These are phyloP conservation scores for Protomyces pachydermus DNA, from an alignment of 1,139 yeast genomes.

Conservation along the genomic window DNA sequence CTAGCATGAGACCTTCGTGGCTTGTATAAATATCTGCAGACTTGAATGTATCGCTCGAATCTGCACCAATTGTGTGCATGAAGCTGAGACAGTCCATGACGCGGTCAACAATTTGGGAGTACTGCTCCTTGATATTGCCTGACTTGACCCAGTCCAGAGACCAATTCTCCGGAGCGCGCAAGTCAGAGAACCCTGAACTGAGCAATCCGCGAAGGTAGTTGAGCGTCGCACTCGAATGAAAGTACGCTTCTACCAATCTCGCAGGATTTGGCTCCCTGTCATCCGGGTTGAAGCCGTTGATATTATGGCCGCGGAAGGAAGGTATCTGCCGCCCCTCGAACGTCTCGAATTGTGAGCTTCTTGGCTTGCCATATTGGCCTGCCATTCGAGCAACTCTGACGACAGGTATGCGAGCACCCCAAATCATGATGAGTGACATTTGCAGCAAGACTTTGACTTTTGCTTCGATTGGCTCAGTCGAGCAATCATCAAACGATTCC, in stretches of 20 bases:
- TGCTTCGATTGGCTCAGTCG: constrained; percentile 39
- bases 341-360: constrained; percentile 41
- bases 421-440: constrained; percentile 45
- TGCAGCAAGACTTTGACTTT: constrained; percentile 45
- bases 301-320: constrained; percentile 45
- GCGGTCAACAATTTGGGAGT: constrained; percentile 41
- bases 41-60: constrained; percentile 36
- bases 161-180: constrained; percentile 45
- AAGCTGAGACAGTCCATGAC: constrained; percentile 43
- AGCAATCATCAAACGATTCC: constrained; percentile 46
- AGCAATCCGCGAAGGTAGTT: constrained; percentile 43
- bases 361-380: constrained; percentile 45
- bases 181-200: constrained; percentile 44
- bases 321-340: constrained; percentile 44
- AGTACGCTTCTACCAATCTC: constrained; percentile 44
- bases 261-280: constrained; percentile 45
- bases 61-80: constrained; percentile 44
- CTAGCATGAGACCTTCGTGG: constrained; percentile 45
- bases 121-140: constrained; percentile 40
- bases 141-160: constrained; percentile 44
- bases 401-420: constrained; percentile 36
- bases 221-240: constrained; percentile 47
- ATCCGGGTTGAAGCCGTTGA: constrained; percentile 43
- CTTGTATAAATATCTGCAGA: constrained; percentile 44
- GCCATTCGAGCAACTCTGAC: constrained; percentile 46